Percentiles rank a stretch among this genome's conserved stretches.
Evolutionary conservation across 768 basidiomycete genomes (phyloP).

Genomic region (Pisolithus microcarpus): DNA sequence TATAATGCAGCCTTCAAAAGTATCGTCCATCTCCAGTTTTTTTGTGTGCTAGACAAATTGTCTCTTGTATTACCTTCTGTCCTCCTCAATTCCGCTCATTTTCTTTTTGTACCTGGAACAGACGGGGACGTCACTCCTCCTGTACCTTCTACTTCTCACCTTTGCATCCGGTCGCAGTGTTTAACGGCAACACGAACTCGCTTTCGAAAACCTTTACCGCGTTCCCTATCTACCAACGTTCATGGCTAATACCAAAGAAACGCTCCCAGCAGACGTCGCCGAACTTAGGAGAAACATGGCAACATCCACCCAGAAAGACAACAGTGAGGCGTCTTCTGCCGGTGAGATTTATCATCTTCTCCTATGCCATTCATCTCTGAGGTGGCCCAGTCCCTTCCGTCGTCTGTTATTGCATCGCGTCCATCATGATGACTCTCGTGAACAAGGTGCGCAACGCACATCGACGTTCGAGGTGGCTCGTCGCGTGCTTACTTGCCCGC

Average conservation of each 20-base stretch:
- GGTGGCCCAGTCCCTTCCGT: constrained; percentile 64
- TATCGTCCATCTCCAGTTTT: no score
- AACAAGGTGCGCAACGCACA: constrained; percentile 64
- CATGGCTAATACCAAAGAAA: constrained; percentile 7
- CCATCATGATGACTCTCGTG: constrained; percentile 93
- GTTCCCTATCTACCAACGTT: no score
- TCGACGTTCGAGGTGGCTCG: background rate
- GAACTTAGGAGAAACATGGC: constrained; percentile 49
- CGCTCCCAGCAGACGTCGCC: constrained; percentile 39
- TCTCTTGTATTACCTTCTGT: no score
- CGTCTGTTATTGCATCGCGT: constrained; percentile 82
- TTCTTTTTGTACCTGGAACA: no score
- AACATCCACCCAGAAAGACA: constrained; percentile 28
- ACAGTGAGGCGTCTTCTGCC: constrained; percentile 12
- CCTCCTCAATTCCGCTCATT: no score
- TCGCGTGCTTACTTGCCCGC: constrained; percentile 4
- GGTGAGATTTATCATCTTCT: constrained; percentile 12
- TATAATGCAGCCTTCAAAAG: no score
- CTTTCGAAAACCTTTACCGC: no score
- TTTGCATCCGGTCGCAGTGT: no score
- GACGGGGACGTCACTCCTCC: no score
- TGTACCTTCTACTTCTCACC: no score
- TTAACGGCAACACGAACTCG: no score
- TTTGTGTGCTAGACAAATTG: no score
- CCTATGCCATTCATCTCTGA: background rate